Evolutionary conservation across 768 basidiomycete species (phyloP), one percentile per base, ranked within the genome.

Genomic region (Austroboletus festivus): DNA sequence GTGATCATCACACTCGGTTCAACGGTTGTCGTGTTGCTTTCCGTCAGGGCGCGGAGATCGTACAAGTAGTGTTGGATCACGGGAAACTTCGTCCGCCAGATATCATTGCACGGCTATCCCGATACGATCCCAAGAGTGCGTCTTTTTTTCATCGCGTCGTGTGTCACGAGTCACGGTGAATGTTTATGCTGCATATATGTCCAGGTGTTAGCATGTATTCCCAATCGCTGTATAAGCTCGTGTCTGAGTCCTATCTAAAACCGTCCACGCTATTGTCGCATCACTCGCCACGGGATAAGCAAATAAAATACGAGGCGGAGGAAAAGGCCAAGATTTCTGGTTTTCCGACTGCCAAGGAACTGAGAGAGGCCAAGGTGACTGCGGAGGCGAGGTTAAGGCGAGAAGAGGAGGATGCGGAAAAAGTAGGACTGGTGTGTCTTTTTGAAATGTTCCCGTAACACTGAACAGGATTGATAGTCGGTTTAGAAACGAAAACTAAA

Each of bases 71-170:
- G 22, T 71, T 95, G 45, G 82, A 93, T 60, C 85, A 92, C 60
- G 94, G 94, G 31, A 94, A 93, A 65, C 77, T 95, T 59, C 81
- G 82, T 41, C 76, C 83, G 3, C 81, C 80, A 57, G 85, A 92
- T 47, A 81, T 95, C 40, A 55, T 87, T 21, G 69, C 73, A 16
- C 65, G 69, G 34, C 65, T 85, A 23, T 75, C 78, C 10, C 68
- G 71, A 15, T 69, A 68, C 48, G 81, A 88, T 56, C 63, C 73
- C 12, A 86, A 85, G 70, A 71, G 89, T 87, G 58, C 52, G 65
- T 50, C 16, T 42, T 42, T 21, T 58, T 47, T n/a, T n/a, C n/a
- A n/a, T n/a, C n/a, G n/a, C n/a, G n/a, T n/a, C n/a, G n/a, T n/a
- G n/a, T n/a, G n/a, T n/a, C n/a, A n/a, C n/a, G n/a, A n/a, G n/a